Base-by-base conservation (phyloP, 495 filamentous ascomycete species). In the Aspergillus steynii region DNA sequence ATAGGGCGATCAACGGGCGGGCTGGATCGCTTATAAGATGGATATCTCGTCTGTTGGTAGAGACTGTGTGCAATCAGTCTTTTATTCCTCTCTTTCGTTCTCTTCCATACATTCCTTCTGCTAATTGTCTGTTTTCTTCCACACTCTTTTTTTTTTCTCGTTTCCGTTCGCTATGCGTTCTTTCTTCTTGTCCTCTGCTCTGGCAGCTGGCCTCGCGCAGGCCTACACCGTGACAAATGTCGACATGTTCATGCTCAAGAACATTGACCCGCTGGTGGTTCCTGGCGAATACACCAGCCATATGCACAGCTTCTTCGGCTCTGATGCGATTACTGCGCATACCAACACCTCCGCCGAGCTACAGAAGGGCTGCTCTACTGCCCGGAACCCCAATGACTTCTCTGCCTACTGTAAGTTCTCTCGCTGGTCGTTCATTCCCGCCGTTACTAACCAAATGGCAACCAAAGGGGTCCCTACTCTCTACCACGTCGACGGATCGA, bases 281-380 rank as follows among this genome's bases (percentile, higher is more conserved):
- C 66, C 66, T 1, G 66, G 66, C 12, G 32, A 60, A 14, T 68
- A 68, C 47, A 68, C 60, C 26, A 61, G 57, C 34, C 66, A 68
- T 32, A 68, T 68, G 66, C 66, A 68, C 34, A 65, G 58, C 48
- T 65, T 68, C 61, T 68, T 68, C 56, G 66, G 66, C 27, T 61
- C 57, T 10, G 66, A 68, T 50, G 66, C 66, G 4, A 51, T 68
- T 45, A 68, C 56, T 20, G 54, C 60, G 9, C 60, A 59, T 25
- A 59, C 61, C 3, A 60, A 57, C 29, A 63, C 63, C 3, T 65
- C 66, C 5, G 58, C 57, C 5, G 66, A 68, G 29, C 61, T 68
- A 1, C 66, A 65, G 25, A 54, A 55, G 10, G 66, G 66, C 51
- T 65, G 66, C 56, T 58, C 59, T n/a, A 63, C 42, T 1, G 51